phyloP scores from a whole-genome alignment of 768 basidiomycete genomes.

The Leccinum rimulosum region DNA sequence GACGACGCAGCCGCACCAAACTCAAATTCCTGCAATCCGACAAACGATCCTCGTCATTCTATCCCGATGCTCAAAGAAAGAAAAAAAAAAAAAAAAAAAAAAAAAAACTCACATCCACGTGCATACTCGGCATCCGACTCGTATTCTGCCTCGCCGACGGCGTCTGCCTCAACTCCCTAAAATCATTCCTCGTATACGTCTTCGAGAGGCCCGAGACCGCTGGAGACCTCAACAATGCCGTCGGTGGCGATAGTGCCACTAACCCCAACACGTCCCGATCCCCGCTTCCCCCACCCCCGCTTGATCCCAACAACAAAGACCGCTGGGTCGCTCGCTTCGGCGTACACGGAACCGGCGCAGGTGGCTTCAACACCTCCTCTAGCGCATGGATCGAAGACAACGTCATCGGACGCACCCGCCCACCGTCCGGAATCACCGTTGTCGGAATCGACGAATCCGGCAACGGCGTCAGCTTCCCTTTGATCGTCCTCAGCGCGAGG shows the following conservation, averaged over 20 bases:
- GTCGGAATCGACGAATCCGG: conserved; percentile 25
- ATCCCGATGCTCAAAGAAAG: background rate
- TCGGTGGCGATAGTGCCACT: conserved; percentile 66
- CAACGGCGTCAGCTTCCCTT: conserved; percentile 31
- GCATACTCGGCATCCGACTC: conserved; percentile 82
- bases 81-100: conserved; percentile 23
- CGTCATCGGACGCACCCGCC: conserved; percentile 25
- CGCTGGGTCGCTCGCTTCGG: conserved; percentile 41
- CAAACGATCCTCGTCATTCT: background rate
- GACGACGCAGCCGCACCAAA: conserved; percentile 28
- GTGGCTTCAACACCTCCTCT: conserved; percentile 45
- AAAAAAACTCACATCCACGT: conserved; percentile 61
- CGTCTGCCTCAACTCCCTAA: conserved; percentile 67
- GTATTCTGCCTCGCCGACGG: conserved; percentile 77
- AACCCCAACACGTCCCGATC: conserved; percentile 47
- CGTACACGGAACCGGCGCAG: conserved; percentile 45
- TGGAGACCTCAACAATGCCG: conserved; percentile 66
- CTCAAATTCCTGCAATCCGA: conserved; percentile 33
- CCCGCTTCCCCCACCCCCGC: conserved; percentile 1
- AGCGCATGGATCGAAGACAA: conserved; percentile 45
- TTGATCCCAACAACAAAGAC: conserved; percentile 24
- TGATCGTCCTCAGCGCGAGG: conserved; percentile 32
- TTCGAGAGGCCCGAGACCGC: conserved; percentile 79
- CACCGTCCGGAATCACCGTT: conserved; percentile 37
- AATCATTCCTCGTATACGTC: conserved; percentile 79